These are phyloP conservation scores for Apium graveolens DNA, from an alignment of 129 eudicot species.

Conservation along the genomic window DNA sequence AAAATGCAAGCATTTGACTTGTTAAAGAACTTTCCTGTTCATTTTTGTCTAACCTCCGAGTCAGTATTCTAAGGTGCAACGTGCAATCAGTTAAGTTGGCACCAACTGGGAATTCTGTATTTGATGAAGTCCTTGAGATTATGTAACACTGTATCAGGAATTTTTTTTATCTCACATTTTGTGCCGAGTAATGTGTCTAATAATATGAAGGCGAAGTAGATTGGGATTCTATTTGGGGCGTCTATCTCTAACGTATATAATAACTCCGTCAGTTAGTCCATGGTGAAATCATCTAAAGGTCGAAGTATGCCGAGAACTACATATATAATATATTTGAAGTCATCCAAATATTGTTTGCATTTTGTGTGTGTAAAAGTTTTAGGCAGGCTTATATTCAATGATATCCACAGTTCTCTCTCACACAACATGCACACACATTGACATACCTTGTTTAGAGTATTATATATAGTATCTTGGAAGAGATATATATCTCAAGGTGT, in stretches of 20 bases:
- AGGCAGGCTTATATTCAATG: no score
- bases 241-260: no score
- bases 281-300: background rate
- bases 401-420: background rate
- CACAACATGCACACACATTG: background rate
- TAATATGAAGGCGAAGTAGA: background rate
- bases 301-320: no score
- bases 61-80: background rate
- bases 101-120: no score
- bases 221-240: background rate
- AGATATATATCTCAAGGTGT: background rate
- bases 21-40: background rate
- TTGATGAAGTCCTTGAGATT: background rate
- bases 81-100: background rate
- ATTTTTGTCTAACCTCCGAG: background rate
- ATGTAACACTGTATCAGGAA: background rate
- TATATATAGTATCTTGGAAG: no score
- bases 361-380: no score
- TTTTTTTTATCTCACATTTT: background rate
- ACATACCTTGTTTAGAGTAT: background rate
- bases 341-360: no score
- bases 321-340: no score
- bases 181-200: background rate
- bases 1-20: background rate
- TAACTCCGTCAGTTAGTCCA: background rate